Conservation (phyloP, 495 filamentous ascomycete genomes). For the Tuber brumale region DNA sequence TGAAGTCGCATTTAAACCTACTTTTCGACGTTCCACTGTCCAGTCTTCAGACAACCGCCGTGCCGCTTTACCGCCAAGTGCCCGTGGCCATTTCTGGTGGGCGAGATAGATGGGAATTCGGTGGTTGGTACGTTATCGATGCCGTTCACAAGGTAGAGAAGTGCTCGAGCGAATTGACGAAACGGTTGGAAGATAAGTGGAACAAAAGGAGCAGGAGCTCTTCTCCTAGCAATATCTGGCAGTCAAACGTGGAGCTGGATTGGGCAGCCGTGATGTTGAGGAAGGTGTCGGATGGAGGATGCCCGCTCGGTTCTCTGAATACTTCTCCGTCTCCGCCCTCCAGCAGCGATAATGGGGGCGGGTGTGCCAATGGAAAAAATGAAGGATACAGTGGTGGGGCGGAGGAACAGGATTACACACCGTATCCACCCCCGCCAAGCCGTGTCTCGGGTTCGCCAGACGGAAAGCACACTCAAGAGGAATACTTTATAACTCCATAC, state of each 20-base stretch:
- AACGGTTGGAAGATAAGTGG: constrained; percentile 30
- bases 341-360: constrained; percentile 28
- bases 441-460: constrained; percentile 22
- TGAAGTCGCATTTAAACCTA: constrained; percentile 31
- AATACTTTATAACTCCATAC: constrained; percentile 28
- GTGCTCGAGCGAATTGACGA: constrained; percentile 16
- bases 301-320: constrained; percentile 16
- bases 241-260: constrained; percentile 16
- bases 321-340: constrained; percentile 14
- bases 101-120: constrained; percentile 27
- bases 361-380: constrained; percentile 8
- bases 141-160: constrained; percentile 25
- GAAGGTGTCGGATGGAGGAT: constrained; percentile 21
- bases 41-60: constrained; percentile 21
- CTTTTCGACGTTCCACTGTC: constrained; percentile 25
- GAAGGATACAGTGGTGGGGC: constrained; percentile 6
- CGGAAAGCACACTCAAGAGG: constrained; percentile 10
- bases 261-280: constrained; percentile 31
- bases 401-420: constrained; percentile 22
- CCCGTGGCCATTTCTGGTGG: constrained; percentile 24
- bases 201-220: constrained; percentile 22
- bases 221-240: neutral
- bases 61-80: constrained; percentile 28
- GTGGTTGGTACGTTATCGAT: constrained; percentile 29
- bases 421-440: constrained; percentile 23